Base-by-base conservation (phyloP, 2,329 filamentous ascomycete species). In the Fusarium subtropicale region DNA sequence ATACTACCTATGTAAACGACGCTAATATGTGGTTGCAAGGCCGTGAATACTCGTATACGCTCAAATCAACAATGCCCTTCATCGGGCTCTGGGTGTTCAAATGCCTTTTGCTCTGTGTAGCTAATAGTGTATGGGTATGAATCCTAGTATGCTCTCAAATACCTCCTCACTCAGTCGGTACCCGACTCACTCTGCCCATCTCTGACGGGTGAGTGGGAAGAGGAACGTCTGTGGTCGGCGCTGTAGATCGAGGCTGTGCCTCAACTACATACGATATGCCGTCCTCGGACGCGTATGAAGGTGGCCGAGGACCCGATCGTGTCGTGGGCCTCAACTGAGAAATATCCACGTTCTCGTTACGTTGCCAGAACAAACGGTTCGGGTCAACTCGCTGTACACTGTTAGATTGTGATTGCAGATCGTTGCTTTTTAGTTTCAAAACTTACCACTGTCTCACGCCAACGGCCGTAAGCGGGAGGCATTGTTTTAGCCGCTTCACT, bases 401-500 rank as follows among this genome's bases (percentile, higher is more conserved):
- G n/a, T 68, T 52, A 75, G 68, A 20, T 20, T 8, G 16, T 26
- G 15, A 26, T 10, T 2, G n/a, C 34, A 22, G 2, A 18, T 11
- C 31, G 39, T 28, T 18, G 5, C 7, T 20, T 4, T 9, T 8
- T 7, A 24, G 3, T 44, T 13, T 22, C 28, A 31, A 3, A 48
- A 88, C 90, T 79, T 85, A 92, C 90, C 79, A 96, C 92, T 74
- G 91, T 95, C 78, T 90, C 90, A 54, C 93, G 85, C 92, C 93
- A 97, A 1, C 93, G 81, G 0, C 94, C 94, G 76, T 97, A 97
- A 3, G 93, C 93, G 0, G 94, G 94, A 6, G 94, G 94, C 11
- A 89, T 88, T 22, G 85, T 69, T 72, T 89, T 89, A 42, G 81
- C 80, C 0, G 85, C 81, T 61, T 88, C 85, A 52, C 83, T 86